A percentile compares a stretch with the other conserved stretches of the same genome.
phyloP scores from a whole-genome alignment of 441 rosid species.

The Gossypium armourianum region DNA sequence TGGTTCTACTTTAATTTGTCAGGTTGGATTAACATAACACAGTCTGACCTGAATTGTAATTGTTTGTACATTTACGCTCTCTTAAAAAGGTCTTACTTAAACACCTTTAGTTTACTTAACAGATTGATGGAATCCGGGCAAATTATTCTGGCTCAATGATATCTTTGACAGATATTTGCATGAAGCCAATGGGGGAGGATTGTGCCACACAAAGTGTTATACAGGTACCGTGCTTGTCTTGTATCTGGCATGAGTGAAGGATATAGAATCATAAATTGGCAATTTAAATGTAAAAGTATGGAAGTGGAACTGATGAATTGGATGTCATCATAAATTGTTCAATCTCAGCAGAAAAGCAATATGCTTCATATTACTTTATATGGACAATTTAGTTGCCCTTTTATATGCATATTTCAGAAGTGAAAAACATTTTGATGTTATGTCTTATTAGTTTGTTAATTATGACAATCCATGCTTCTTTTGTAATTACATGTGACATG shows the following conservation, averaged over 20 bases:
- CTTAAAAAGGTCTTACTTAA: background rate
- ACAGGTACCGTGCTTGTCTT: constrained; percentile 45
- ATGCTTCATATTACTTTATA: constrained; percentile 1
- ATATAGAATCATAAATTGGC: background rate
- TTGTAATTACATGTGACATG: background rate
- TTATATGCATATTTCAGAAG: background rate
- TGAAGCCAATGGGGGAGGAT: constrained; percentile 83
- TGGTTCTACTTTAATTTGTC: constrained; percentile 6
- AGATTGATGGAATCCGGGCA: constrained; percentile 77
- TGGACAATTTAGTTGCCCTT: background rate
- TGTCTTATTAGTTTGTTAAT: background rate
- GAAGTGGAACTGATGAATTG: background rate
- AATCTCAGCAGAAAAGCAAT: constrained; percentile 1
- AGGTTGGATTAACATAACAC: background rate
- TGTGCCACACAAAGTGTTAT: constrained; percentile 92
- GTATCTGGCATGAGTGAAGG: constrained; percentile 1
- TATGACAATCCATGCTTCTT: constrained; percentile 1
- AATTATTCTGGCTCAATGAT: constrained; percentile 73
- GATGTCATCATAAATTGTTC: background rate
- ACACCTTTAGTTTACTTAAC: constrained; percentile 20
- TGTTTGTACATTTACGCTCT: constrained; percentile 9
- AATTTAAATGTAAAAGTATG: constrained; percentile 1
- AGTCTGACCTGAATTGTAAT: background rate
- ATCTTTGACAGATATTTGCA: constrained; percentile 79
- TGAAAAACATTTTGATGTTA: background rate